phyloP scores from a whole-genome alignment of 805 yeast genomes.

The Candida ficus region DNA sequence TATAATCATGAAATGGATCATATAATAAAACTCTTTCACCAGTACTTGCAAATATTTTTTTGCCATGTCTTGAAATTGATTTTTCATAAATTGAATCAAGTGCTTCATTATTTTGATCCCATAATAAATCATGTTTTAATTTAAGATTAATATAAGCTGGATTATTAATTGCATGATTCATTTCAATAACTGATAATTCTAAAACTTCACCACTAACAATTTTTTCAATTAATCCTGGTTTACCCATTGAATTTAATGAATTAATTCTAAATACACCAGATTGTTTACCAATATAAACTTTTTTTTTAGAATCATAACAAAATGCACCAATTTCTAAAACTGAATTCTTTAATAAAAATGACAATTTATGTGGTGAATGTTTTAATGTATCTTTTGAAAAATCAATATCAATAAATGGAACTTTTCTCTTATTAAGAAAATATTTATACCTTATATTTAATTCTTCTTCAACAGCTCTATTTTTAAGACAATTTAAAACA shows the following conservation, averaged over 20 bases:
- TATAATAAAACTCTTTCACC: conserved; percentile 53
- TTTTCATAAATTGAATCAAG: conserved; percentile 69
- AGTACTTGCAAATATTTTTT: conserved; percentile 24
- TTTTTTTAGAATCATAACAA: conserved; percentile 56
- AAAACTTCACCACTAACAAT: conserved; percentile 70
- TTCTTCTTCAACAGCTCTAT: conserved; percentile 69
- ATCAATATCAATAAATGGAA: conserved; percentile 34
- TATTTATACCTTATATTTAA: conserved; percentile 56
- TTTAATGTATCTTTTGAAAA: conserved; percentile 31
- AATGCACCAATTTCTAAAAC: conserved; percentile 82
- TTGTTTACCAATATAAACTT: conserved; percentile 69
- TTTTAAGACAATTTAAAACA: conserved; percentile 64
- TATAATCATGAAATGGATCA: conserved; percentile 86
- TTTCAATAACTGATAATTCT: conserved; percentile 33
- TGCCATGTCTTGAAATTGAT: conserved; percentile 26
- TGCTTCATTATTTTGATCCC: conserved; percentile 93
- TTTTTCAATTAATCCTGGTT: conserved; percentile 71
- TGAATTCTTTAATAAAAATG: conserved; percentile 57
- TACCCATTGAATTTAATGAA: conserved; percentile 73
- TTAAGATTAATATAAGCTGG: conserved; percentile 42
- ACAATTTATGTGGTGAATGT: conserved; percentile 31
- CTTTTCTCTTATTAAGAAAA: conserved; percentile 38
- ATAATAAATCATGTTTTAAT: conserved; percentile 66
- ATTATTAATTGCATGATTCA: conserved; percentile 28
- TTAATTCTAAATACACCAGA: conserved; percentile 87